Conservation (phyloP, 2,329 filamentous ascomycete genomes). For the Calycina herbarum region DNA sequence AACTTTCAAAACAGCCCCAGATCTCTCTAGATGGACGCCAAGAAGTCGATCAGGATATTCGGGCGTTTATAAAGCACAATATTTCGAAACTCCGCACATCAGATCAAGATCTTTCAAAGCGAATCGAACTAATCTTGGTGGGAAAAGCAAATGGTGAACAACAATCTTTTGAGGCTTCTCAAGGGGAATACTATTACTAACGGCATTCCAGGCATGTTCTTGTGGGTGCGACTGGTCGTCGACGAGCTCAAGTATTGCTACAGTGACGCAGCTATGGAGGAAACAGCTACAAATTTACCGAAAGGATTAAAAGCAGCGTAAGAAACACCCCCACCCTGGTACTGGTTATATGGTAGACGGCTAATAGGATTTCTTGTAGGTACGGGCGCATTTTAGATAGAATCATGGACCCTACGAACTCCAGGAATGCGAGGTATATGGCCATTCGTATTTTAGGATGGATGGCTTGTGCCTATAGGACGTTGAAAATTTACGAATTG, state of each 20-base stretch:
- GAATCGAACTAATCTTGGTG: slow-evolving; percentile 14
- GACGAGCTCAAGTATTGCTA: slow-evolving; percentile 17
- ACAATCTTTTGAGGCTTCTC: too few relatives aligned
- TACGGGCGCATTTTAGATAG: slow-evolving; percentile 19
- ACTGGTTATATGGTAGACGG: slow-evolving; percentile 33
- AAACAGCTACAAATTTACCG: slow-evolving; percentile 14
- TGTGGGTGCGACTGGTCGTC: slow-evolving; percentile 21
- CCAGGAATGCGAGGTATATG: not conserved
- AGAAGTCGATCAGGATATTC: slow-evolving; percentile 19
- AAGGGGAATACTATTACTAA: not conserved
- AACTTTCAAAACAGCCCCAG: slow-evolving; percentile 13
- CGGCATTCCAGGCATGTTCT: slow-evolving; percentile 17
- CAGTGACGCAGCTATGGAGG: slow-evolving; percentile 15
- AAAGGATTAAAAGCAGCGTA: slow-evolving; percentile 22
- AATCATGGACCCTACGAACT: slow-evolving; percentile 11
- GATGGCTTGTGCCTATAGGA: slow-evolving; percentile 21
- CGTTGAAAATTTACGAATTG: slow-evolving; percentile 19
- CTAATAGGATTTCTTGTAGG: slow-evolving; percentile 37
- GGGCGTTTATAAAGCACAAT: slow-evolving; percentile 16
- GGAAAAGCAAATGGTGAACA: slow-evolving; percentile 21
- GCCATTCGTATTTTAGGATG: slow-evolving; percentile 17
- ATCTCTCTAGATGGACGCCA: slow-evolving; percentile 15
- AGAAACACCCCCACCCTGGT: not conserved
- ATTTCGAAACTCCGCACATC: slow-evolving; percentile 12
- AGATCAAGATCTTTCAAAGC: slow-evolving; percentile 11